A percentile compares a stretch with the other conserved stretches of the same genome.
Evolutionary conservation across 2,329 filamentous ascomycete genomes (phyloP).

Genomic region (Curvularia eragrostidis): DNA sequence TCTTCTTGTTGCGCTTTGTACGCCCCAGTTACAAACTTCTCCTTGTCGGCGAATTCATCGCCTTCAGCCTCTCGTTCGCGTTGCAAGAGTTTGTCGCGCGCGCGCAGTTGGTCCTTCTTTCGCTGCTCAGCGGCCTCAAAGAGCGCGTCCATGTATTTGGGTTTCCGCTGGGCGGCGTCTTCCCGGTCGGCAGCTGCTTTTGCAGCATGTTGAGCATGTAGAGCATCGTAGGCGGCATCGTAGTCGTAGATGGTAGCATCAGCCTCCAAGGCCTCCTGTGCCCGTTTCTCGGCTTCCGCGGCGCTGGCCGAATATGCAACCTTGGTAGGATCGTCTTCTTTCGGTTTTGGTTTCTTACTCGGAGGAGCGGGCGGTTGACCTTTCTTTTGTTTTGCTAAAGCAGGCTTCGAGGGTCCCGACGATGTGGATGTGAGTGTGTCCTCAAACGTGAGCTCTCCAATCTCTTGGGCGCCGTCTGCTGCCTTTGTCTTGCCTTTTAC

Average conservation of each 20-base stretch:
- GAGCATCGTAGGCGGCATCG: slow-evolving; percentile 79
- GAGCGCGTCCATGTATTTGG: slow-evolving; percentile 80
- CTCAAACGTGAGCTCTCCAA: slow-evolving; percentile 65
- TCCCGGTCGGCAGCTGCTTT: slow-evolving; percentile 62
- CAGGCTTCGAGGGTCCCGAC: slow-evolving; percentile 29
- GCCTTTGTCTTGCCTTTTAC: slow-evolving; percentile 43
- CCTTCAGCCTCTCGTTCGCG: slow-evolving; percentile 80
- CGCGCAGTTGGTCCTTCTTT: slow-evolving; percentile 78
- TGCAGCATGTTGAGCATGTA: slow-evolving; percentile 65
- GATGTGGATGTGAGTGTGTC: slow-evolving; percentile 51
- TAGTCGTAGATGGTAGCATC: slow-evolving; percentile 86
- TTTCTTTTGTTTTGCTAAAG: slow-evolving; percentile 48
- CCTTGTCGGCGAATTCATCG: slow-evolving; percentile 81
- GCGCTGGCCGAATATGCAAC: slow-evolving; percentile 71
- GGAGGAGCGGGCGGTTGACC: slow-evolving; percentile 41
- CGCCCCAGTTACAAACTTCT: slow-evolving; percentile 83
- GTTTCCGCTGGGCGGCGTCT: slow-evolving; percentile 66
- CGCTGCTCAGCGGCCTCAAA: slow-evolving; percentile 76
- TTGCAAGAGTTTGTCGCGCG: slow-evolving; percentile 80
- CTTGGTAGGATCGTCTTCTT: slow-evolving; percentile 44
- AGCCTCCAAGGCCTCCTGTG: slow-evolving; percentile 68
- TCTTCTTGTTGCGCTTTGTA: slow-evolving; percentile 85
- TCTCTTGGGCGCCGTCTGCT: slow-evolving; percentile 59
- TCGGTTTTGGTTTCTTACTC: slow-evolving; percentile 47
- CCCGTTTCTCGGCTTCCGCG: slow-evolving; percentile 67